Evolutionary conservation across 2,329 filamentous ascomycete species (phyloP), one percentile per base, ranked within the genome.

Genomic region (Tolypocladium tropicale): DNA sequence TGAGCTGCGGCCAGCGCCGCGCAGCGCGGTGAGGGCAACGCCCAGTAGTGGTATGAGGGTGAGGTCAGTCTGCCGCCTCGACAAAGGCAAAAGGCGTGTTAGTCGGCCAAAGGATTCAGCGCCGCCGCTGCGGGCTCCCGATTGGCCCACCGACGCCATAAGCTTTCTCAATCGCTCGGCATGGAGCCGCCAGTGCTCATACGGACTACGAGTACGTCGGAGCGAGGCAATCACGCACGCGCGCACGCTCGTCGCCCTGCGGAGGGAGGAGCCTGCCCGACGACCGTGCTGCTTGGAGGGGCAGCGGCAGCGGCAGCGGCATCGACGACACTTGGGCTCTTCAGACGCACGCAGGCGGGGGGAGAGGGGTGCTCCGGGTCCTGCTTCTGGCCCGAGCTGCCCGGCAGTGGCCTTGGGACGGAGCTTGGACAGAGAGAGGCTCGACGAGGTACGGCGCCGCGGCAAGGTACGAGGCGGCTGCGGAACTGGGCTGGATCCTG

Each of bases 91-190:
- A 25, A 30, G 43, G 46, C 46, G 46, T 50, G 46, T 50, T 50
- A 50, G 18, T 50, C 10, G 46, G 46, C 46, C 46, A 32, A 12
- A 50, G 46, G 18, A 21, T n/a, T 18, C 28, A 21, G 16, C 18
- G 28, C 46, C 28, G 18, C 18, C 18, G 46, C 46, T 11, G 6
- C 52, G 9, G 50, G 32, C 11, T 49, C n/a, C 54, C 54, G 54
- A 55, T 55, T 55, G 54, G 48, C 54, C 49, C 54, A 36, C 54
- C 30, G 49, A 48, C 54, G 23, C 46, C 46, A 32, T 32, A 32
- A 32, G 46, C 46, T 49, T 49, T 32, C 28, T 25, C 37, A 23
- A 23, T 23, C 23, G 14, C 7, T 43, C n/a, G n/a, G n/a, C n/a
- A n/a, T n/a, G n/a, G n/a, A n/a, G n/a, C n/a, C n/a, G n/a, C n/a